Evolutionary conservation across 2,329 filamentous ascomycete species (phyloP).

Genomic region (Fusarium brachygibbosum): DNA sequence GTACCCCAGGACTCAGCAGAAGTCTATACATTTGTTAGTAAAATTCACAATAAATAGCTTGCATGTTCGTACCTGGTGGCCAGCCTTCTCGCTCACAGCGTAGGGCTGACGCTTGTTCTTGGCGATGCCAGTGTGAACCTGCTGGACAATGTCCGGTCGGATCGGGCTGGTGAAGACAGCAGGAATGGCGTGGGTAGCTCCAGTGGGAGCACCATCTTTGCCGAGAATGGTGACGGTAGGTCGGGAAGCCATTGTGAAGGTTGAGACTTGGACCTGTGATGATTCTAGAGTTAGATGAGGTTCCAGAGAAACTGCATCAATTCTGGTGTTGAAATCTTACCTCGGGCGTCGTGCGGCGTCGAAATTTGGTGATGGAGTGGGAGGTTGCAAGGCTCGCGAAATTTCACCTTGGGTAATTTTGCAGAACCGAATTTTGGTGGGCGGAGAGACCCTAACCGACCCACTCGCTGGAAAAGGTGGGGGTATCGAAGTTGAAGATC

Average conservation of each 20-base stretch:
- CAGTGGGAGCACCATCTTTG: conserved; percentile 93
- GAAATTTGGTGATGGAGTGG: conserved; percentile 55
- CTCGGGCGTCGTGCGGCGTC: conserved; percentile 59
- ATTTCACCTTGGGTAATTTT: conserved; percentile 56
- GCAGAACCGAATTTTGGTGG: conserved; percentile 53
- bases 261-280: conserved; percentile 55
- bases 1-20: conserved; percentile 99
- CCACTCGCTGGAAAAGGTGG: conserved; percentile 35
- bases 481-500: background rate
- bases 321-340: conserved; percentile 50
- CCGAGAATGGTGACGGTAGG: conserved; percentile 98
- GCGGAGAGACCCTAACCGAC: conserved; percentile 57
- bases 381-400: conserved; percentile 53
- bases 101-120: conserved; percentile 99
- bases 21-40: conserved; percentile 63
- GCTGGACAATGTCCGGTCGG: conserved; percentile 98
- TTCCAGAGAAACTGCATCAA: conserved; percentile 16
- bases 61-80: conserved; percentile 75
- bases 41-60: no score
- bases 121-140: conserved; percentile 98
- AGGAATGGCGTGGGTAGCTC: conserved; percentile 91
- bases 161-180: conserved; percentile 98
- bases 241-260: conserved; percentile 87
- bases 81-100: conserved; percentile 99
- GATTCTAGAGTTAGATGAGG: conserved; percentile 37